Evolutionary conservation across 1,139 yeast species (phyloP), one percentile per base, ranked within the genome.

Genomic region (Yarrowia galli): DNA sequence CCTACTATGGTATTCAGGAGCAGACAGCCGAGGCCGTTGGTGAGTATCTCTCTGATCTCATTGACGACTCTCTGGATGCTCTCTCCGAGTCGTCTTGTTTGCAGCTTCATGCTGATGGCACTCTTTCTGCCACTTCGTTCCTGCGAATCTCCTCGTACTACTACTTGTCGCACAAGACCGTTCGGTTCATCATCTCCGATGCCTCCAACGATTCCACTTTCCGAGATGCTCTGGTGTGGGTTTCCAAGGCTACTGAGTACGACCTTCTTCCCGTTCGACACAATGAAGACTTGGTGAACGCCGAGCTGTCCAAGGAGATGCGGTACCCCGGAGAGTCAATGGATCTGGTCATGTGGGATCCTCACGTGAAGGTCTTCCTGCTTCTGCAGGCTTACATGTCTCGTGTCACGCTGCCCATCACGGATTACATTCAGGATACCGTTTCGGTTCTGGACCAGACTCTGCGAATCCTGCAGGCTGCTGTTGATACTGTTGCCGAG

Each of bases 371-470:
- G 76, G 89, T 97, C 0, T 95, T 86, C 75, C 81, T 95, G 72
- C 82, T 95, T 70, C 77, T 95, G 16, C 98, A 96, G 77, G 98
- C 98, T 0, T 92, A 86, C 74, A 85, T 96, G 85, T 85, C 89
- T 69, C 82, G 97, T 69, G 84, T 90, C 15, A 96, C 91, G 70
- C 80, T 95, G 66, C 99, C 99, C 1, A 91, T 96, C 75, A 96
- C 97, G 0, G 99, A 95, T 81, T 96, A 96, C 76, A 83, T 91
- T 16, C 98, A 95, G 75, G 99, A 95, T 78, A 92, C 97, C 0
- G 87, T 92, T 23, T 89, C 98, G 0, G 97, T 96, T 5, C 81
- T 96, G 70, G 99, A 95, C 75, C 99, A 95, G 79, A 87, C 97
- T 6, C 82, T 96, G 74, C 97, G 99, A 85, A 89, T 95, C 71